Percentiles rank a stretch among this genome's conserved stretches.
These are phyloP conservation scores for Lotus japonicus DNA, from an alignment of 306 rosid genomes.

Conservation along the genomic window DNA sequence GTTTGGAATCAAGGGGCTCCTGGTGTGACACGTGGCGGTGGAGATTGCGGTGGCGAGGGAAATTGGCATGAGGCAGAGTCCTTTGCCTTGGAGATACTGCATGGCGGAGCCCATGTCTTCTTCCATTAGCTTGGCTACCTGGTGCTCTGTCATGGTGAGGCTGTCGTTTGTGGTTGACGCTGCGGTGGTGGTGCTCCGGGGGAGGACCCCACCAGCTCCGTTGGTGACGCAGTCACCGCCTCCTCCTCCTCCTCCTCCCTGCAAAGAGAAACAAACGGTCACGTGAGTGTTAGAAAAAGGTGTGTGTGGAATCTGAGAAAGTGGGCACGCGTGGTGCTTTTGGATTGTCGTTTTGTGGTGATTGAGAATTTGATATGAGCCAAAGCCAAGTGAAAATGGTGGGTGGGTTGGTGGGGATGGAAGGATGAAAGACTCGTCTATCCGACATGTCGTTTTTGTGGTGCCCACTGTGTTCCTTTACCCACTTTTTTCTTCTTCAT, in stretches of 20 bases:
- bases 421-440: background rate
- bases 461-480: background rate
- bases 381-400: background rate
- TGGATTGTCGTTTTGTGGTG: slow-evolving; percentile 55
- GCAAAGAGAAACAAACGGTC: slow-evolving; percentile 24
- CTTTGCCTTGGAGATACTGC: slow-evolving; percentile 95
- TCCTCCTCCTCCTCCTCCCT: slow-evolving; percentile 61
- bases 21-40: slow-evolving; percentile 71
- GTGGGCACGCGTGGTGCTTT: slow-evolving; percentile 79
- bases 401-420: slow-evolving; percentile 21
- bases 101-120: slow-evolving; percentile 99
- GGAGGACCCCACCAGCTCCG: slow-evolving; percentile 24
- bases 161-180: slow-evolving; percentile 55
- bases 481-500: slow-evolving; percentile 11
- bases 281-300: no score
- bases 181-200: slow-evolving; percentile 25
- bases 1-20: slow-evolving; percentile 40
- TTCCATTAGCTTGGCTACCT: slow-evolving; percentile 89
- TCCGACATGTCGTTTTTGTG: slow-evolving; percentile 18
- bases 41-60: slow-evolving; percentile 92
- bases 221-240: slow-evolving; percentile 70
- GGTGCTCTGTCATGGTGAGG: slow-evolving; percentile 82
- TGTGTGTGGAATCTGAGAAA: slow-evolving; percentile 73
- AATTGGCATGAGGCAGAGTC: slow-evolving; percentile 98
- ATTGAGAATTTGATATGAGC: slow-evolving; percentile 21